Conservation (phyloP, 208 protist species). For the Polymyxa betae region DNA sequence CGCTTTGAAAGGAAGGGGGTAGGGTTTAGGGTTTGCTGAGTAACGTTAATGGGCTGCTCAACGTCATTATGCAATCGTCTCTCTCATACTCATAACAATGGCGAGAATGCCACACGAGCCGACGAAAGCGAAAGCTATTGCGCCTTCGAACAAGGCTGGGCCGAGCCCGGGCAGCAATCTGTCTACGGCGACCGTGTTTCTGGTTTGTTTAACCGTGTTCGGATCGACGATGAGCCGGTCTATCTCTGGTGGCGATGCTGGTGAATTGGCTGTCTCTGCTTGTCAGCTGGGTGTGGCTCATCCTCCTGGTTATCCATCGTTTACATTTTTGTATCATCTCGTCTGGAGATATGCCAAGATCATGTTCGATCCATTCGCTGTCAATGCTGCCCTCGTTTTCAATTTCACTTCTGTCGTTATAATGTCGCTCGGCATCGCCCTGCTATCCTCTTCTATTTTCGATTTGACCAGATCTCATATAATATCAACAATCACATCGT, state of each 20-base stretch:
- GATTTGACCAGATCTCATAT: neutral
- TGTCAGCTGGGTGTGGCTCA: slow-evolving; percentile 21
- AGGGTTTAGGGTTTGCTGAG: too few species aligned
- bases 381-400: neutral
- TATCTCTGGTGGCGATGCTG: slow-evolving; percentile 34
- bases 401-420: neutral
- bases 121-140: too few species aligned
- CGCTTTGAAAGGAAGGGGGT: too few species aligned
- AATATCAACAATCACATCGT: neutral
- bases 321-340: neutral
- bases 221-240: neutral
- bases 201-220: neutral
- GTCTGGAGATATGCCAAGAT: neutral
- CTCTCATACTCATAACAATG: too few species aligned
- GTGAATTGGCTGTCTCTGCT: slow-evolving; percentile 18
- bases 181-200: slow-evolving; percentile 39
- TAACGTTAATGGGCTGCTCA: too few species aligned
- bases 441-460: slow-evolving; percentile 17
- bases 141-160: too few species aligned
- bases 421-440: neutral
- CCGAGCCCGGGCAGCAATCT: too few species aligned
- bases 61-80: too few species aligned
- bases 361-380: neutral
- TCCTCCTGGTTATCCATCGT: slow-evolving; percentile 15
- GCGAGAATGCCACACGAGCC: too few species aligned